Evolutionary conservation across 2,329 filamentous ascomycete species (phyloP), one percentile per base, ranked within the genome.

Genomic region (Metarhizium album): DNA sequence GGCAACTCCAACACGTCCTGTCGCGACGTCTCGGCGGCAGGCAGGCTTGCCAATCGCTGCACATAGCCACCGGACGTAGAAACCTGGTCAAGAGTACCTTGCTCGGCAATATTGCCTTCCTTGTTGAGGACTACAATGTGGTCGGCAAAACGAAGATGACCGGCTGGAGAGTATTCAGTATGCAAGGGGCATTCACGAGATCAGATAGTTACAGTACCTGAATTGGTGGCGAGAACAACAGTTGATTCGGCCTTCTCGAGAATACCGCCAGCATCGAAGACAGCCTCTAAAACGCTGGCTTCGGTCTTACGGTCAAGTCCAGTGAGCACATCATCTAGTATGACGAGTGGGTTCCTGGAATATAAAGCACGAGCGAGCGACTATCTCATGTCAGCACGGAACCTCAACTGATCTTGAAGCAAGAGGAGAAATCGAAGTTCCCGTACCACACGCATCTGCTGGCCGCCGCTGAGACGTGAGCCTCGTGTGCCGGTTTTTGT

Each of bases 281-380:
- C 63, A 2, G 58, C 57, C 0, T 60, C 54, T 33, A 70, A 67
- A 1, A 72, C 65, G 9, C 62, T 60, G 23, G 65, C 57, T 45
- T 70, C 67, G 0, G 70, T 72, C 7, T 66, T 57, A 5, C 62
- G 57, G 48, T 70, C 68, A 2, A 70, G 59, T 3, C 65, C 66
- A 1, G 62, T 66, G 16, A 67, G 56, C 5, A 64, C 60, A 33
- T 67, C 66, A 29, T 68, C 66, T 1, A 67, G 53, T 6, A 68
- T 53, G 2, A 66, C 48, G 7, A 66, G 51, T 2, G 51, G 33
- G 13, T 55, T 55, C n/a, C 55, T 49, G 0, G 57, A 59, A 35
- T 59, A 63, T 0, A 62, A 42, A 4, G 61, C 60, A 8, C 61
- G 56, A 4, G 60, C 61, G 3, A 63, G 52, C 5, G 58, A 54